These are phyloP conservation scores for Platismatia glauca DNA, from an alignment of 495 filamentous ascomycete genomes.

Conservation along the genomic window DNA sequence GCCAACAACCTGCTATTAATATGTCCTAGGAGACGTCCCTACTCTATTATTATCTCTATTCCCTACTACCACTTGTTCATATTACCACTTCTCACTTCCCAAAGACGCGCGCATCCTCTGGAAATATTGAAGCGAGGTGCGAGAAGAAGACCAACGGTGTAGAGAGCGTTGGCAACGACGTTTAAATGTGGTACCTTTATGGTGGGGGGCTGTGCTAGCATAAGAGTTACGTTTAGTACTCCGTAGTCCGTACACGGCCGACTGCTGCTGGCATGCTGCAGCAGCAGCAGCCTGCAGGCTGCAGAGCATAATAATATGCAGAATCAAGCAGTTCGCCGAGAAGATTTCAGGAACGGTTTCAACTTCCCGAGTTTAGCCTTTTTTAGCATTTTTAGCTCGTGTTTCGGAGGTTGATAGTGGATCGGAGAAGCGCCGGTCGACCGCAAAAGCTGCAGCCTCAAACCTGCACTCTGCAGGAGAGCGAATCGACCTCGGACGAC, in stretches of 20 bases:
- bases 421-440: neutral
- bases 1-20: neutral
- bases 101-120: neutral
- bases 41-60: too few relatives aligned
- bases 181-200: neutral
- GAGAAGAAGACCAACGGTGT: neutral
- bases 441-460: neutral
- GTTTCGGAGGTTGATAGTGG: neutral
- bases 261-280: too few relatives aligned
- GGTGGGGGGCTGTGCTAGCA: neutral
- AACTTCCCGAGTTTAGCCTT: neutral
- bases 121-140: too few relatives aligned
- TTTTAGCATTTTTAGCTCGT: neutral
- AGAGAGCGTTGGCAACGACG: neutral
- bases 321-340: neutral
- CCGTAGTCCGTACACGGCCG: too few relatives aligned
- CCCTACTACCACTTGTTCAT: too few relatives aligned
- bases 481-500: neutral
- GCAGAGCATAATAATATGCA: too few relatives aligned
- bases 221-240: too few relatives aligned
- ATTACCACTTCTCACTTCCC: neutral
- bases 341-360: neutral
- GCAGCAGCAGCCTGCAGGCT: too few relatives aligned
- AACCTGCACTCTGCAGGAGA: neutral
- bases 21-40: neutral